Conservation (phyloP, 2,329 filamentous ascomycete species). For the Sclerotinia trifoliorum region DNA sequence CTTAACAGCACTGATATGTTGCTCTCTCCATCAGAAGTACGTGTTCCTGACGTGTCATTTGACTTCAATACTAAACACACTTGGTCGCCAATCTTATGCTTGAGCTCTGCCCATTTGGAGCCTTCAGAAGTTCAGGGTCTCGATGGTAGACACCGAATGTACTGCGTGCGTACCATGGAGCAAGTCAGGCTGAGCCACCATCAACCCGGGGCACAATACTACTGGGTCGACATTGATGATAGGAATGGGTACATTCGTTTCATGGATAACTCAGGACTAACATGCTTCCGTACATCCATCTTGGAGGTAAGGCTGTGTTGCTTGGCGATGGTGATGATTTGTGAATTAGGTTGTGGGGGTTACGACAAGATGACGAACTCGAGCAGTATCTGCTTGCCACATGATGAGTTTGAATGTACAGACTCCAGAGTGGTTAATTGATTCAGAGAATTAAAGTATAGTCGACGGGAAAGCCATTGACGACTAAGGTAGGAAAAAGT, state of each 20-base stretch:
- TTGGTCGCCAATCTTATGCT: neutral
- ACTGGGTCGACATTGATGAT: neutral
- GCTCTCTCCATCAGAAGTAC: neutral
- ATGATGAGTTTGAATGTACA: neutral
- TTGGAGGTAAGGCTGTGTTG: constrained; percentile 16
- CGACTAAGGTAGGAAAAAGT: neutral
- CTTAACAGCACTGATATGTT: neutral
- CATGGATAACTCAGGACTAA: neutral
- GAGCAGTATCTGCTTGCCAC: neutral
- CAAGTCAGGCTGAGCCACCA: neutral
- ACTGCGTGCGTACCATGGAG: too few relatives aligned
- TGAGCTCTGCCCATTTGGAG: constrained; percentile 5
- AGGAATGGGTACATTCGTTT: neutral
- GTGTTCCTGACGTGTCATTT: constrained; percentile 12
- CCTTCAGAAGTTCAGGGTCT: neutral
- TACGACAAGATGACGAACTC: constrained; percentile 13
- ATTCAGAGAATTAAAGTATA: neutral
- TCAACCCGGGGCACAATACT: neutral
- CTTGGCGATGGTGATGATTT: constrained; percentile 18
- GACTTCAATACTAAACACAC: neutral
- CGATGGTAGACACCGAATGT: neutral
- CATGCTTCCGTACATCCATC: neutral
- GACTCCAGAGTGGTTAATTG: neutral
- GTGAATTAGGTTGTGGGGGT: neutral
- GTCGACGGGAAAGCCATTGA: neutral